Base-by-base conservation (phyloP, 768 basidiomycete species). In the Trametopsis cervina region DNA sequence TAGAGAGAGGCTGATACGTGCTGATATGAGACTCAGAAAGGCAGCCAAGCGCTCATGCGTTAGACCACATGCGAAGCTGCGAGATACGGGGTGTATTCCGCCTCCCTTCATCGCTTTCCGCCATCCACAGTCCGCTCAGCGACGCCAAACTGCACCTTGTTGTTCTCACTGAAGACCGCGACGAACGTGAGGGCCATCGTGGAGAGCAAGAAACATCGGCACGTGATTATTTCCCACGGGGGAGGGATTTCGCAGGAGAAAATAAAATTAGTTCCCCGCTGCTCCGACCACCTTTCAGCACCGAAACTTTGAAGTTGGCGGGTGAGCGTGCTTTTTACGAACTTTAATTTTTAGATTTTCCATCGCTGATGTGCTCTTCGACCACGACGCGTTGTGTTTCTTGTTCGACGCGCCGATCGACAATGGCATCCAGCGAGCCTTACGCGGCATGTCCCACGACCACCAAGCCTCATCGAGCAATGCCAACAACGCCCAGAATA, bases 251-350 rank as follows among this genome's bases (percentile, higher is more conserved):
- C 42, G 40, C 46, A 42, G 38, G 13, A 47, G 35, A 26, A 38
- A 44, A 41, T 37, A 45, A 53, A 53, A 53, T 49, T 53, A 49
- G 47, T 29, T 49, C 38, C 52, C 47, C 52, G 40, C 40, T 39
- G 51, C 52, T 48, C 55, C 61, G 54, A 57, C 53, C 58, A 38
- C 29, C 46, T 41, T 47, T 46, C 18, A 35, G 36, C 40, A 44
- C 56, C 78, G 74, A 76, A 75, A 77, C 71, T 75, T 69, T 73
- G 63, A 70, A 70, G 72, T 77, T 78, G 80, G 81, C 72, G 78
- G 81, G 74, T 78, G 81, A n/a, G n/a, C n/a, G 83, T 78, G 78
- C 79, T 80, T 70, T 77, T 73, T 69, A 64, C 69, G 69, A 80
- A 78, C 77, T 78, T 73, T 79, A 81, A n/a, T n/a, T n/a, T 57